Base-by-base conservation (phyloP, 495 filamentous ascomycete genomes). In the Schizothecium vesticola region DNA sequence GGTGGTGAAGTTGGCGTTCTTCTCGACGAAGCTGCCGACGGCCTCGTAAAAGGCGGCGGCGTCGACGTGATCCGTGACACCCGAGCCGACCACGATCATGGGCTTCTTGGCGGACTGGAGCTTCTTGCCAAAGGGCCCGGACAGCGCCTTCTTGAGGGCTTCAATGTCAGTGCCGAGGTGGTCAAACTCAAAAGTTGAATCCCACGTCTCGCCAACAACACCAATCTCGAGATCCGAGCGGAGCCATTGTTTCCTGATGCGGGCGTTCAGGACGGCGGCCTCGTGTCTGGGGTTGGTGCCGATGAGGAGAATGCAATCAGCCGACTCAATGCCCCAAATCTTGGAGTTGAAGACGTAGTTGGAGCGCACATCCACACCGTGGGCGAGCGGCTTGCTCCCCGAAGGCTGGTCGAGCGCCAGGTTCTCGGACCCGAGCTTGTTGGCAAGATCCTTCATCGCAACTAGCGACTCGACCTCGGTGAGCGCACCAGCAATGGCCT, bases 311-410 rank as follows among this genome's bases (percentile, higher is more conserved):
- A 99, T 91, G 70, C 86, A 88, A 79, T 98, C 95, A 55, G 94
- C 93, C 69, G 96, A 92, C 79, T 98, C 95, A 31, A 98, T 91
- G 72, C 91, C 94, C 75, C 86, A 89, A 72, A 99, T 94, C 79
- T 88, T 92, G 31, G 93, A 96, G 85, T 99, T 99, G 86, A 99
- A 96, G 56, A 92, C 83, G 76, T 96, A 99, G 81, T 94, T 98
- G 57, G 93, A 91, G 59, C 95, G 92, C 66, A 97, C 86, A 75
- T 98, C 95, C 71, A 98, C 83, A 74, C 95, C 95, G 77, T 99
- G 95, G 25, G 94, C 91, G 70, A 96, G 79, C 10, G 96, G 96
- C 65, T 89, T 83, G 79, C 85, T 88, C 69, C 95, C 95, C 12
- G 86, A 86, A 26, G 94, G 92, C 76, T 92, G 94, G 74, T 99